Base-by-base conservation (phyloP, 2,329 filamentous ascomycete species). In the Stagonosporopsis rhizophila region DNA sequence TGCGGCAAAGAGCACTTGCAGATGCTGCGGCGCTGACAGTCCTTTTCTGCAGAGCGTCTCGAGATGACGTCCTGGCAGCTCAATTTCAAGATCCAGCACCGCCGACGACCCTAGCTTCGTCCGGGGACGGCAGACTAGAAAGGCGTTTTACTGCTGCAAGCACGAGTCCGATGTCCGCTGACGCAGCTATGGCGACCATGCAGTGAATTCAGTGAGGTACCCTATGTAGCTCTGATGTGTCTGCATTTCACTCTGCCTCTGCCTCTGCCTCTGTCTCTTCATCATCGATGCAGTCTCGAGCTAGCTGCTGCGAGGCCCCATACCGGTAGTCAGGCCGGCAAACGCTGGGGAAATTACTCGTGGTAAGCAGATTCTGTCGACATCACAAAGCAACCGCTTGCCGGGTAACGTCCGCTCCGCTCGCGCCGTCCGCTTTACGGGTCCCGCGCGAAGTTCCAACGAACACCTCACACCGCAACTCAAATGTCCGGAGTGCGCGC, bases 391-490 rank as follows among this genome's bases (percentile, higher is more conserved):
- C 44, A 32, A 48, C 39, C n/a, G 41, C 37, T 27, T 47, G 42
- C 53, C 25, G 42, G 47, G 42, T 27, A 23, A 52, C 32, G 46
- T 47, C 47, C 37, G 53, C 14, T 47, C 47, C 37, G 47, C 14
- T 28, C 19, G 40, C 40, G 49, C 49, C 49, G 27, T 40, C 41
- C 41, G 34, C 50, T 46, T 27, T 12, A 15, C 25, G 41, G 44
- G 27, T 47, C 47, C 47, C 53, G 42, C 53, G 44, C 32, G 23
- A 40, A 12, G 28, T 11, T 30, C 9, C 28, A 11, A 22, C 35
- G 46, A 50, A 56, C 47, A 52, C 46, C 42, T 56, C 53, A 56
- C 53, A 56, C 53, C 53, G 53, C 53, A 51, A 47, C 37, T 51
- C 47, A 56, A 48, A 52, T 39, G 34, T 17, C 47, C 53, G 37